Evolutionary conservation across 1,284 basidiomycete species (phyloP).

Genomic region (Ganoderma lingzhi): DNA sequence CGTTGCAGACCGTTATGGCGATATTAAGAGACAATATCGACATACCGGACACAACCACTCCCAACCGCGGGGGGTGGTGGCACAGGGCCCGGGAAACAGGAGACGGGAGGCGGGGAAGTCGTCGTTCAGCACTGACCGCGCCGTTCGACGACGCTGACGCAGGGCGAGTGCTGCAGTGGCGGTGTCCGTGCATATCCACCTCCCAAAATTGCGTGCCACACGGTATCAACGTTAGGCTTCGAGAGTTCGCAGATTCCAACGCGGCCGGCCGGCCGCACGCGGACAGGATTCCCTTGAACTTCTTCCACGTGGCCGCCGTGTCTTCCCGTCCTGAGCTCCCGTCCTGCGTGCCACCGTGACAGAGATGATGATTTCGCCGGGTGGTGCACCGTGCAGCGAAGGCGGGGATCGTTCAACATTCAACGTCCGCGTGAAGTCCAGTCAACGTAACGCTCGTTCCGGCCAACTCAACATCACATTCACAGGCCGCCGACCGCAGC

Average conservation of each 20-base stretch:
- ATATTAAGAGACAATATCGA: neutral
- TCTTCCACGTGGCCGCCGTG: neutral
- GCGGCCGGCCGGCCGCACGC: neutral
- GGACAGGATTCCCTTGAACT: neutral
- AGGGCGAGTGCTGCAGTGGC: conserved; percentile 10
- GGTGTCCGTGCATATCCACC: conserved; percentile 19
- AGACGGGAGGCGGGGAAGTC: neutral
- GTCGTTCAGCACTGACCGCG: neutral
- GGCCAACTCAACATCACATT: neutral
- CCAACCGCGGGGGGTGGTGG: neutral
- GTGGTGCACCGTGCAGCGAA: neutral
- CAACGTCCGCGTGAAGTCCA: neutral
- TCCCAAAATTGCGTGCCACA: neutral
- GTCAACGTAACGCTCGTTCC: neutral
- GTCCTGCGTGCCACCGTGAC: neutral
- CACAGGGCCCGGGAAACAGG: neutral
- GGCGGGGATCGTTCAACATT: neutral
- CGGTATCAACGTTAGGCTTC: neutral
- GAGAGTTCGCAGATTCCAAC: neutral
- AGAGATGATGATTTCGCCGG: neutral
- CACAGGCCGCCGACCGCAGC: neutral
- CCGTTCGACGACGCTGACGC: neutral
- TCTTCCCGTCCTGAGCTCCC: neutral
- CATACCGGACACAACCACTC: neutral
- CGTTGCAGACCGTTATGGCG: neutral